Evolutionary conservation across 768 basidiomycete species (phyloP).

Genomic region (Naganishia antarctica): DNA sequence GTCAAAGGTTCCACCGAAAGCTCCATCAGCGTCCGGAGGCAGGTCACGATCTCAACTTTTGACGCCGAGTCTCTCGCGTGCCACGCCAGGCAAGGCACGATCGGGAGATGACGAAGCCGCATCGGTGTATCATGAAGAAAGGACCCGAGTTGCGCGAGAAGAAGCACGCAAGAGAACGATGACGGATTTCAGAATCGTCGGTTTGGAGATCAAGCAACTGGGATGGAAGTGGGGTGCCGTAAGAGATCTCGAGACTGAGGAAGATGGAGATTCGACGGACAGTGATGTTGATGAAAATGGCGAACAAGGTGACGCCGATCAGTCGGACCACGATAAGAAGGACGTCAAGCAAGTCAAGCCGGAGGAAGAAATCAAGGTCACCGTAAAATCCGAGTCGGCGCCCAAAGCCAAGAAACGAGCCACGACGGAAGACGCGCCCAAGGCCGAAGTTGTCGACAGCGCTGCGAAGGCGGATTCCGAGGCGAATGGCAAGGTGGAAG

Average conservation of each 20-base stretch:
- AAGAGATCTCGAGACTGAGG: constrained; percentile 27
- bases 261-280: constrained; percentile 17
- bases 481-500: not conserved
- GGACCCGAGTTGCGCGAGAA: constrained; percentile 36
- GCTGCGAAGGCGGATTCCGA: not conserved
- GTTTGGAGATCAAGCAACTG: constrained; percentile 74
- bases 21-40: not conserved
- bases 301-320: no score
- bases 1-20: not conserved
- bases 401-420: not conserved
- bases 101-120: constrained; percentile 2
- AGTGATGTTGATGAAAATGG: constrained; percentile 8
- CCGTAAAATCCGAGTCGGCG: no score
- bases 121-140: constrained; percentile 26
- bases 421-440: constrained; percentile 19
- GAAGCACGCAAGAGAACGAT: constrained; percentile 71
- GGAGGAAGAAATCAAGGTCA: not conserved
- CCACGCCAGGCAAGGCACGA: not conserved
- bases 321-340: no score
- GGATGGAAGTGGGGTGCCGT: constrained; percentile 68
- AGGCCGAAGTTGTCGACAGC: constrained; percentile 1
- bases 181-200: constrained; percentile 96
- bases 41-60: not conserved
- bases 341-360: constrained; percentile 5
- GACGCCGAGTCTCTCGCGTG: not conserved